Percentiles rank a stretch among this genome's conserved stretches.
Evolutionary conservation across 305 asterid genomes (phyloP).

Genomic region (Fraxinus latifolia): DNA sequence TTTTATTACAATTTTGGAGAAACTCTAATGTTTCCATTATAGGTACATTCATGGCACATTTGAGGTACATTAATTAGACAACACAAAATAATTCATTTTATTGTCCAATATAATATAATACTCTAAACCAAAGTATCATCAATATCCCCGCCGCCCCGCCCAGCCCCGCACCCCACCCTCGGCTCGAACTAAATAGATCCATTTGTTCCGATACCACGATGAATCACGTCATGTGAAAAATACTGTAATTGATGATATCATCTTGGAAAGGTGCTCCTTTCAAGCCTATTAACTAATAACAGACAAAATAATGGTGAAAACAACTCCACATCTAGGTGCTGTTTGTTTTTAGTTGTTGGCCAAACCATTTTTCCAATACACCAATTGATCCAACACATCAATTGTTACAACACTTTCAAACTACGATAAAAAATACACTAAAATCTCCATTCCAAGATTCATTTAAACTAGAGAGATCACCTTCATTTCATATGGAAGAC

Average conservation of each 20-base stretch:
- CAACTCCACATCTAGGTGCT: constrained; percentile 32
- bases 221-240: not conserved
- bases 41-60: not conserved
- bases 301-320: constrained; percentile 29
- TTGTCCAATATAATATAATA: not conserved
- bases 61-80: not conserved
- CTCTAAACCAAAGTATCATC: not conserved
- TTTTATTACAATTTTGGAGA: not conserved
- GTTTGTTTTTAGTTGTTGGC: constrained; percentile 50
- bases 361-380: constrained; percentile 40
- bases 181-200: not conserved
- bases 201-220: not conserved
- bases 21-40: not conserved
- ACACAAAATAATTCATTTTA: not conserved
- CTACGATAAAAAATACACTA: constrained; percentile 25
- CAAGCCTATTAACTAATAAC: not conserved
- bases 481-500: constrained; percentile 13
- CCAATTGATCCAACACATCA: not conserved
- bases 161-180: not conserved
- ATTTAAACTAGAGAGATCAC: not conserved
- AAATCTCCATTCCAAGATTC: constrained; percentile 3
- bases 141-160: not conserved
- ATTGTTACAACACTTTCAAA: constrained; percentile 23
- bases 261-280: not conserved
- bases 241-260: not conserved